Percentiles rank a stretch among this genome's conserved stretches.
These are phyloP conservation scores for Arbutus unedo DNA, from an alignment of 148 eudicot genomes.

Conservation along the genomic window DNA sequence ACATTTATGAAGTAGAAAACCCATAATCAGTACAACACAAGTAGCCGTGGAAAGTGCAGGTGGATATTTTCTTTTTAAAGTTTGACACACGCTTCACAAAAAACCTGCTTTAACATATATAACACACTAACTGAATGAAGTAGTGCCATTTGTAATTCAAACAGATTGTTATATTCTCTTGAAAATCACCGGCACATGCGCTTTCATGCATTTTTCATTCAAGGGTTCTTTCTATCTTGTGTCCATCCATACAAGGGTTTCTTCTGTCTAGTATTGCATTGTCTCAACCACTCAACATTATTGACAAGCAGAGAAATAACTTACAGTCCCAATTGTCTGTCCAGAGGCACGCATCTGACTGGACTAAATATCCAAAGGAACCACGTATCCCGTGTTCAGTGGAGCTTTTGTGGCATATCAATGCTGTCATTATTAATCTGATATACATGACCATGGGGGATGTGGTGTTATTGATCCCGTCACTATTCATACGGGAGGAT, in stretches of 20 bases:
- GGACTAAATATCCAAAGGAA: too few species aligned
- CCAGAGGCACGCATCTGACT: too few species aligned
- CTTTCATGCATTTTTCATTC: not conserved
- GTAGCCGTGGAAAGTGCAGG: not conserved
- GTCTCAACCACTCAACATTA: not conserved
- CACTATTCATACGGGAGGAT: not conserved
- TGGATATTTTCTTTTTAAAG: not conserved
- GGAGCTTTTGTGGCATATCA: too few species aligned
- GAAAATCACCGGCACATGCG: not conserved
- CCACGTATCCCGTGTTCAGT: too few species aligned
- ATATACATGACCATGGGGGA: too few species aligned
- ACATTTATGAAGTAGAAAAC: not conserved
- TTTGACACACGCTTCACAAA: not conserved
- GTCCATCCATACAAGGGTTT: too few species aligned
- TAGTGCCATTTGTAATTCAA: not conserved
- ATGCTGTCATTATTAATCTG: too few species aligned
- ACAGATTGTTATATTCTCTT: not conserved
- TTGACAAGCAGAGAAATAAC: constrained; percentile 2
- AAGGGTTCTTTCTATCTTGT: not conserved
- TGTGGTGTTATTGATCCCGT: too few species aligned
- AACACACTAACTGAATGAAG: not conserved
- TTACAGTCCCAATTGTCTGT: not conserved
- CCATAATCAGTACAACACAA: not conserved
- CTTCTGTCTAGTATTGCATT: not conserved
- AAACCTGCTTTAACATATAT: not conserved